Conservation (phyloP, 176 grass and related monocot species). For the Cenchrus purpureus region DNA sequence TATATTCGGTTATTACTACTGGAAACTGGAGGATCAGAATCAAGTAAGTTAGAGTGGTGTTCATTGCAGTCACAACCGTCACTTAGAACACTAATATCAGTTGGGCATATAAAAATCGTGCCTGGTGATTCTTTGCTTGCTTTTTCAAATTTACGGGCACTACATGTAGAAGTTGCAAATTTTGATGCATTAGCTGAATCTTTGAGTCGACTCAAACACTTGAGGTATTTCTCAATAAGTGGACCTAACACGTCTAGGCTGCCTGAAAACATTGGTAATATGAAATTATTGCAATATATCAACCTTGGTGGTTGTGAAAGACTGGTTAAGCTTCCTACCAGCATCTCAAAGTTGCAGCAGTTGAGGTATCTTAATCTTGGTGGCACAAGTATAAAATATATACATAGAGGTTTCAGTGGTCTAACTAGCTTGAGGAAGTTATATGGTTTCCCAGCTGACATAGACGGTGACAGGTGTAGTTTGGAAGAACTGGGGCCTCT, state of each 20-base stretch:
- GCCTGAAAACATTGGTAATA: background rate
- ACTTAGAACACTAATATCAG: constrained; percentile 35
- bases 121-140: background rate
- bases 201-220: constrained; percentile 37
- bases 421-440: constrained; percentile 16
- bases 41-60: background rate
- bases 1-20: constrained; percentile 25
- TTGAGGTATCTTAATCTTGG: constrained; percentile 5
- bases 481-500: constrained; percentile 32
- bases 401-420: background rate
- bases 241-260: background rate
- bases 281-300: constrained; percentile 44
- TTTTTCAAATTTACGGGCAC: constrained; percentile 1
- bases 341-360: constrained; percentile 2
- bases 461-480: constrained; percentile 19
- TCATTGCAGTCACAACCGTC: background rate
- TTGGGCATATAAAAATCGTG: constrained; percentile 20
- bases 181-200: background rate
- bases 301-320: background rate
- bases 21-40: background rate
- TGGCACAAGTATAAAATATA: background rate
- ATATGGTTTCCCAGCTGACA: background rate
- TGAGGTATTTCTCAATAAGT: constrained; percentile 37
- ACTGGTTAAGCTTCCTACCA: constrained; percentile 18
- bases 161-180: background rate